Conservation (phyloP, 2,329 filamentous ascomycete genomes). For the Colletotrichum horii region DNA sequence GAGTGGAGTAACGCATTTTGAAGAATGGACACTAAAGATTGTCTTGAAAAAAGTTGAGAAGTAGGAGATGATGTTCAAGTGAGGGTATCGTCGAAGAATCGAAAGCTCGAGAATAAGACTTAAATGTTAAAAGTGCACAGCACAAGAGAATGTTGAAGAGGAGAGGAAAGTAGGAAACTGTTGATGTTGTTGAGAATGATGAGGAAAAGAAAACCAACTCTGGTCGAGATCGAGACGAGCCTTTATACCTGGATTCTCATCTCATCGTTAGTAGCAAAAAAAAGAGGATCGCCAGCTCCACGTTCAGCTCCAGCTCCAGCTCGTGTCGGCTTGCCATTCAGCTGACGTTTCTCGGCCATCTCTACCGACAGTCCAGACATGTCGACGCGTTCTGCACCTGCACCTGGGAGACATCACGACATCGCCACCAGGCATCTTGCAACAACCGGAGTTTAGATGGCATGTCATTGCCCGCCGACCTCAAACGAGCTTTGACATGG, state of each 20-base stretch:
- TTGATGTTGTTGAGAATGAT: not conserved
- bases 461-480: not conserved
- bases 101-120: not conserved
- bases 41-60: not conserved
- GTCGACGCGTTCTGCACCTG: not conserved
- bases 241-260: not conserved
- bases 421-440: not conserved
- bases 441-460: conserved; percentile 10
- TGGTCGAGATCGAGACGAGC: not conserved
- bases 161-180: not conserved
- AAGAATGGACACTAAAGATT: not conserved
- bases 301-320: not conserved
- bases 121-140: not conserved
- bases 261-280: not conserved
- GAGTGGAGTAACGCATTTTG: not conserved
- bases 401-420: not conserved
- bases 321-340: not conserved
- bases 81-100: not conserved
- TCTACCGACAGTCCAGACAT: not conserved
- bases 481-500: conserved; percentile 1
- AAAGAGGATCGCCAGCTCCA: not conserved
- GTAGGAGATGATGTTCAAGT: not conserved
- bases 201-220: not conserved
- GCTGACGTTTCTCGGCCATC: not conserved
- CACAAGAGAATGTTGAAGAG: not conserved